Conservation (phyloP, 1,284 basidiomycete genomes). For the Uromyces viciae-fabae region DNA sequence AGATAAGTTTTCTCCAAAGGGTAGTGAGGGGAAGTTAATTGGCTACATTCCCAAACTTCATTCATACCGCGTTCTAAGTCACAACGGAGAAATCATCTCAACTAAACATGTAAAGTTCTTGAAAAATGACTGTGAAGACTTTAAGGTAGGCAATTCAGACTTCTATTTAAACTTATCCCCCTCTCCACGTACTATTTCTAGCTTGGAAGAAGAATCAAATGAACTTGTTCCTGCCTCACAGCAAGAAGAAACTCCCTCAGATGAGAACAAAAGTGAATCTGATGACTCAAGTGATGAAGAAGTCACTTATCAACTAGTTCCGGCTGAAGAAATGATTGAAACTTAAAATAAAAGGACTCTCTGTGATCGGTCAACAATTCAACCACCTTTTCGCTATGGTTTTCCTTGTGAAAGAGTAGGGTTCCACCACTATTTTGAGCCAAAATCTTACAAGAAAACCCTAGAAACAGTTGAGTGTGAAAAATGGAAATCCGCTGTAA, state of each 20-base stretch:
- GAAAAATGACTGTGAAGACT: not conserved
- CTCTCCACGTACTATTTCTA: not conserved
- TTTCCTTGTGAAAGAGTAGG: not conserved
- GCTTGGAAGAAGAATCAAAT: not conserved
- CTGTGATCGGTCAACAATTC: not conserved
- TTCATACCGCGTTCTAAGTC: not conserved
- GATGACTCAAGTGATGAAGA: too few relatives aligned
- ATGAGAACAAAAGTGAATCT: too few relatives aligned
- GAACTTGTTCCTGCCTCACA: not conserved
- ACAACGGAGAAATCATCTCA: not conserved
- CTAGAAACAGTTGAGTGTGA: not conserved
- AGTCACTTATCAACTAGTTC: too few relatives aligned
- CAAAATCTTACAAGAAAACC: conserved; percentile 1
- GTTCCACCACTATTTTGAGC: conserved; percentile 1
- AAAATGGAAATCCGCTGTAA: not conserved
- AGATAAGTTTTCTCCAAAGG: not conserved
- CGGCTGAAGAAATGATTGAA: too few relatives aligned
- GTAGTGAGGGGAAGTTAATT: not conserved
- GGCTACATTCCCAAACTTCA: not conserved
- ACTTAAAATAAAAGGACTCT: too few relatives aligned
- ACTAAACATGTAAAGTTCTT: not conserved
- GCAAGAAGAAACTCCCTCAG: too few relatives aligned
- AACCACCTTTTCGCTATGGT: too few relatives aligned
- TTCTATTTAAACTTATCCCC: not conserved
- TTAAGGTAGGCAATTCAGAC: too few relatives aligned